These are phyloP conservation scores for Amanita pseudoporphyria DNA, from an alignment of 768 basidiomycete species.

Conservation along the genomic window DNA sequence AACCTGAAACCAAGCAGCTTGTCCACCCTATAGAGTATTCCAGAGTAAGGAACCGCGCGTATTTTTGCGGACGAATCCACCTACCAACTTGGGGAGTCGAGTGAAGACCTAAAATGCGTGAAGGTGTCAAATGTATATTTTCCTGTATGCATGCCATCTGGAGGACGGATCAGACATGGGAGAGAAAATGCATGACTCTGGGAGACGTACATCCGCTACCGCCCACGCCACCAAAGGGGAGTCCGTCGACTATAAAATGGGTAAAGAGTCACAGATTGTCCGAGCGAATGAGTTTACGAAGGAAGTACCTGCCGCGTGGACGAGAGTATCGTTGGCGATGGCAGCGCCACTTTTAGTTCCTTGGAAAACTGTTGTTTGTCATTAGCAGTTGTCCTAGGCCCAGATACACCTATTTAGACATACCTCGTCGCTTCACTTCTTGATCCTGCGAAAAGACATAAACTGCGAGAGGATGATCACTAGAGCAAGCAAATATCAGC, in stretches of 20 bases:
- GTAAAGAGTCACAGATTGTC: not conserved
- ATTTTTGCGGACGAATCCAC: slow-evolving; percentile 16
- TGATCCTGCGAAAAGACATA: slow-evolving; percentile 66
- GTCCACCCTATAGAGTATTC: slow-evolving; percentile 32
- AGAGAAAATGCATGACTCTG: not conserved
- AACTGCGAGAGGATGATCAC: slow-evolving; percentile 65
- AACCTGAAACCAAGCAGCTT: slow-evolving; percentile 40
- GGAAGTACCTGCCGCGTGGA: slow-evolving; percentile 48
- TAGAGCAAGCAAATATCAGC: slow-evolving; percentile 15
- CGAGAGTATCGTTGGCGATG: slow-evolving; percentile 57
- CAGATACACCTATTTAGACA: not conserved
- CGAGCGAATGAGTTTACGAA: not conserved
- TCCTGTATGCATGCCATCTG: slow-evolving; percentile 62
- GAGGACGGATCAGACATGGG: no score
- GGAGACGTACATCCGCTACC: slow-evolving; percentile 12
- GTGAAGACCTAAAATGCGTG: slow-evolving; percentile 58
- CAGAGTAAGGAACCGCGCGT: not conserved
- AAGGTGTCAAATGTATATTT: slow-evolving; percentile 72
- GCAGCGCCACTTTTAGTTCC: slow-evolving; percentile 66
- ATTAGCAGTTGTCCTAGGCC: not conserved
- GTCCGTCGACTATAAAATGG: slow-evolving; percentile 12
- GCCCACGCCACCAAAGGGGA: slow-evolving; percentile 21
- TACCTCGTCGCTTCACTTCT: slow-evolving; percentile 53
- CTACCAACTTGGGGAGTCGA: slow-evolving; percentile 52
- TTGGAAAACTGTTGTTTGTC: slow-evolving; percentile 39